Conservation (phyloP, 768 basidiomycete genomes). For the Trametes coccinea region DNA sequence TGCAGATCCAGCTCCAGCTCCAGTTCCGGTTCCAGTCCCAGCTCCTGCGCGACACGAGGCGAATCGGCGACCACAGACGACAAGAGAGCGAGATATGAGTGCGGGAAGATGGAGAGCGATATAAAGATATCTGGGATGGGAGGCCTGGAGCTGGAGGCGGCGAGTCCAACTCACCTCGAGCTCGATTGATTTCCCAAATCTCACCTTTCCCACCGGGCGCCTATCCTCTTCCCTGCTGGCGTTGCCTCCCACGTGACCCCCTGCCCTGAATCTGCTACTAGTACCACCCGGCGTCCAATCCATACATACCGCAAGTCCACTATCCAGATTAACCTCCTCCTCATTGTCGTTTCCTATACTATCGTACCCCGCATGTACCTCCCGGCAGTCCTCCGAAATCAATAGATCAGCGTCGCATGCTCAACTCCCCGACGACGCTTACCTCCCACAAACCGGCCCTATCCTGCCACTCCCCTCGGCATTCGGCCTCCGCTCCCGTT, state of each 20-base stretch:
- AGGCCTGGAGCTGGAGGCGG: neutral
- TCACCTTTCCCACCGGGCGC: too few relatives aligned
- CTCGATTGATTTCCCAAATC: too few relatives aligned
- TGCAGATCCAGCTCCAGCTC: neutral
- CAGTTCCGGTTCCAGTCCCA: neutral
- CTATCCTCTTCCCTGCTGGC: too few relatives aligned
- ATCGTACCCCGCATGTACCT: too few relatives aligned
- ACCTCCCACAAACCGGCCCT: neutral
- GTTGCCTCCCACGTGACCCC: too few relatives aligned
- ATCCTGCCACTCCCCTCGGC: neutral
- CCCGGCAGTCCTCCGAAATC: too few relatives aligned
- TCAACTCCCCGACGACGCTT: neutral
- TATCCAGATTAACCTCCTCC: too few relatives aligned
- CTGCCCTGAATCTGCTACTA: too few relatives aligned
- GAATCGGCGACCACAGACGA: neutral
- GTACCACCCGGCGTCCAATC: too few relatives aligned
- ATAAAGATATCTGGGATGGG: neutral
- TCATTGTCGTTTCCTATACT: too few relatives aligned
- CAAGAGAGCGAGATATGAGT: neutral
- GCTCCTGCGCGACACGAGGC: slow-evolving; percentile 1
- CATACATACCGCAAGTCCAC: too few relatives aligned
- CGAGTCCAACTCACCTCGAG: neutral
- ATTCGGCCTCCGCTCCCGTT: slow-evolving; percentile 2
- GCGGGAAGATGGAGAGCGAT: neutral
- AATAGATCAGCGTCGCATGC: neutral